A percentile compares a stretch with the other conserved stretches of the same genome.
phyloP scores from a whole-genome alignment of 192 early-diverging fungal genomes.

The Lunasporangiospora selenospora region DNA sequence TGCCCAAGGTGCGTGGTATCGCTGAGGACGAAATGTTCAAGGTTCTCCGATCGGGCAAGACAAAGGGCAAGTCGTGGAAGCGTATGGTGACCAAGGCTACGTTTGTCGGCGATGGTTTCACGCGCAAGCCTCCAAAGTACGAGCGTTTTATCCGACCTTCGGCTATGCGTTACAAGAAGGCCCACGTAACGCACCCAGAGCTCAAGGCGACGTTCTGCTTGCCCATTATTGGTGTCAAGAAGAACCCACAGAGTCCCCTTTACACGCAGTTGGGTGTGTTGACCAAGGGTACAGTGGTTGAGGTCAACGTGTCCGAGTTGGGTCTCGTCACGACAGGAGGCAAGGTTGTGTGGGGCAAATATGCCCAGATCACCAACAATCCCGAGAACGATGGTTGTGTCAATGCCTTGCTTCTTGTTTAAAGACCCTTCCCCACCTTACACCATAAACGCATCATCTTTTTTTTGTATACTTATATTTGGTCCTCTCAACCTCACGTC shows the following conservation, averaged over 20 bases:
- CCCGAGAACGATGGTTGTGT: slow-evolving; percentile 98
- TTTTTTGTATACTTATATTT: no score
- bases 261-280: slow-evolving; percentile 98
- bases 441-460: no score
- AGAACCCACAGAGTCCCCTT: slow-evolving; percentile 96
- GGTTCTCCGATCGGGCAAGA: slow-evolving; percentile 95
- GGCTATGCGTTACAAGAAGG: slow-evolving; percentile 98
- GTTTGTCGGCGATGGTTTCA: slow-evolving; percentile 99
- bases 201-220: slow-evolving; percentile 96
- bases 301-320: slow-evolving; percentile 93
- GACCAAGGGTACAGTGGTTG: slow-evolving; percentile 98
- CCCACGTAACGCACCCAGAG: slow-evolving; percentile 99
- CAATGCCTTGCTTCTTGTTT: slow-evolving; percentile 93
- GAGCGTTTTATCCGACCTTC: slow-evolving; percentile 98
- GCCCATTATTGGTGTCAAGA: slow-evolving; percentile 97
- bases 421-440: no score
- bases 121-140: slow-evolving; percentile 99
- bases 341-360: slow-evolving; percentile 99
- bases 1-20: slow-evolving; percentile 98
- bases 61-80: slow-evolving; percentile 97
- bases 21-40: slow-evolving; percentile 99
- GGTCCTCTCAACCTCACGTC: no score
- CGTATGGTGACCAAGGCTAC: slow-evolving; percentile 98
- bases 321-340: slow-evolving; percentile 96
- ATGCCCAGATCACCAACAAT: slow-evolving; percentile 96